Evolutionary conservation across 768 basidiomycete genomes (phyloP).

Genomic region (Royoungia palumana): DNA sequence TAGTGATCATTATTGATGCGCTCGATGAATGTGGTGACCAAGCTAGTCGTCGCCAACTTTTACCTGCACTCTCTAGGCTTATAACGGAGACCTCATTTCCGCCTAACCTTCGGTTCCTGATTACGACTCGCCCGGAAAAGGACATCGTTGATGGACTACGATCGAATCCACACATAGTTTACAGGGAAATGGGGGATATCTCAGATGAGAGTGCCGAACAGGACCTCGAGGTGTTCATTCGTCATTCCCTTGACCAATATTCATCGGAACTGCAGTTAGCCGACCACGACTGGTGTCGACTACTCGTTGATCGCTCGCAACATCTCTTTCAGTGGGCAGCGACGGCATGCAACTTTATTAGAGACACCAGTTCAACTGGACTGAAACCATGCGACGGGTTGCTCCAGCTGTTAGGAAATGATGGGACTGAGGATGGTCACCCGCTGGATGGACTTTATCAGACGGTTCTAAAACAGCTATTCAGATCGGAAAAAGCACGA

Average conservation of each 20-base stretch:
- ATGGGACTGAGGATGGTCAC: neutral
- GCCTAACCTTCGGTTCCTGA: conserved; percentile 9
- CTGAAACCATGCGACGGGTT: no score
- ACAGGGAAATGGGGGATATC: neutral
- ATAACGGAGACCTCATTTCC: conserved; percentile 8
- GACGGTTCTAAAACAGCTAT: neutral
- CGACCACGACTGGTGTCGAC: conserved; percentile 3
- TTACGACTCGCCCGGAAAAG: conserved; percentile 14
- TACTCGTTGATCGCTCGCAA: conserved; percentile 13
- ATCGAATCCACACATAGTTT: neutral
- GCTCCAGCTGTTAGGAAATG: neutral
- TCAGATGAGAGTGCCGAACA: neutral
- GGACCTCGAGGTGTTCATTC: conserved; percentile 1
- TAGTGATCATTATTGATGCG: no score
- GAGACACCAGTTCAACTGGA: no score
- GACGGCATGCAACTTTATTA: no score
- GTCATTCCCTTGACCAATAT: neutral
- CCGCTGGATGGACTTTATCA: neutral
- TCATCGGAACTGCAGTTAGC: neutral
- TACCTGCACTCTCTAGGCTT: no score
- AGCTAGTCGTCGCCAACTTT: no score
- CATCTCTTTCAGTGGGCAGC: no score
- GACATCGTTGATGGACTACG: conserved; percentile 4
- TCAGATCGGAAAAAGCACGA: neutral
- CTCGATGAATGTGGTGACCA: no score